Evolutionary conservation across 1,139 yeast species (phyloP), one percentile per base, ranked within the genome.

Genomic region (Taphrina deformans): DNA sequence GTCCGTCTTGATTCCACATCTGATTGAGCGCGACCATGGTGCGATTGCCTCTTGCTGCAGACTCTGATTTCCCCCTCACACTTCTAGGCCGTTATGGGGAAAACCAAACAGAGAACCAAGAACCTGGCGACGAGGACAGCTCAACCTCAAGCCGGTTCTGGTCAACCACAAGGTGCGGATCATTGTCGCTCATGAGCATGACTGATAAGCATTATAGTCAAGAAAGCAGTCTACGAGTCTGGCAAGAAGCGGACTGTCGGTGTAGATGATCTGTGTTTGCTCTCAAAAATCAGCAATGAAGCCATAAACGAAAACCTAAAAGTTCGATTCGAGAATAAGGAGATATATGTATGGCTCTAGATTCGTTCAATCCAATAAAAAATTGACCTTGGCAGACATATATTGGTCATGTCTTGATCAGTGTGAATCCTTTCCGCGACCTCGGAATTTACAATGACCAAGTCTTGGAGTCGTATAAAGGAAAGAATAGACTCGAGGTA

Each of bases 391-490:
- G 3, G 1, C 29, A 59, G 71, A 72, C 74, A 23, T 72, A 72
- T 58, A 72, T 72, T 60, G 74, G 74, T 27, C 73, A 72, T 69
- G 74, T 72, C 66, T 82, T 93, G 75, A 93, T 95, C 72, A 91
- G 97, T 6, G 97, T 95, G 65, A 95, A 95, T 73, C 99, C 99
- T 1, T 95, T 95, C 78, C 85, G 92, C 70, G 99, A 95, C 75
- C 80, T 95, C 73, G 99, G 99, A 1, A 93, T 95, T 64, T 95
- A 95, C 76, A 90, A 97, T 5, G 87, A 84, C 62, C 86, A 84
- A 29, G 85, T 86, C 10, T 79, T 93, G 72, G 83, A 85, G 67
- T 80, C 87, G 55, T 95, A 95, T 75, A 85, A 86, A 75, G 97
- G 97, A 67, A 90, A 92, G 75, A 95, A 93, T 76, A 81, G 99